phyloP scores from a whole-genome alignment of 176 grass and related monocot species.

The Bromus sterilis region DNA sequence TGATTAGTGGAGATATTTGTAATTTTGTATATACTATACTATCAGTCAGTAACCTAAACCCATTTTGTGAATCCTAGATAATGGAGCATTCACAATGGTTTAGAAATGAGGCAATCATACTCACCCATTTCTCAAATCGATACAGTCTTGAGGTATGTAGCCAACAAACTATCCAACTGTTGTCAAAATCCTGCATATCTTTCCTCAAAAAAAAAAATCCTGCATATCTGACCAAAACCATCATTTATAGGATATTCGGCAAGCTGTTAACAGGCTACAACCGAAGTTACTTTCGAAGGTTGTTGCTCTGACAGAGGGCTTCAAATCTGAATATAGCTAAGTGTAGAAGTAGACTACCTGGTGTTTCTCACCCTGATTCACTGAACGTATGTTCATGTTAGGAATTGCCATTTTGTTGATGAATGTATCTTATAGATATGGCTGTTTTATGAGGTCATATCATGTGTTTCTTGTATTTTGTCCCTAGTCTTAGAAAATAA shows the following conservation, averaged over 20 bases:
- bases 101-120: constrained; percentile 67
- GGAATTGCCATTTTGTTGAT: constrained; percentile 10
- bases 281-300: constrained; percentile 65
- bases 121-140: constrained; percentile 89
- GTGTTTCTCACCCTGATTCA: constrained; percentile 24
- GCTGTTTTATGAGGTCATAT: constrained; percentile 13
- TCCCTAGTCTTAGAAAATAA: constrained; percentile 6
- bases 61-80: constrained; percentile 35
- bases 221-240: constrained; percentile 23
- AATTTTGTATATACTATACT: background rate
- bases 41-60: background rate
- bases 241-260: constrained; percentile 72
- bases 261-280: constrained; percentile 70
- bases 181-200: background rate
- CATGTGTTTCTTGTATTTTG: background rate
- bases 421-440: constrained; percentile 6
- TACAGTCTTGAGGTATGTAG: constrained; percentile 75
- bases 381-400: constrained; percentile 27
- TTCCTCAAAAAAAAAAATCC: too few relatives aligned
- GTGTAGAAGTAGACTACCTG: constrained; percentile 13
- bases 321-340: constrained; percentile 70
- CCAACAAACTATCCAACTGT: background rate
- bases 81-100: constrained; percentile 93
- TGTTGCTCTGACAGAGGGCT: constrained; percentile 91
- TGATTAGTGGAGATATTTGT: background rate